Evolutionary conservation across 1,284 basidiomycete genomes (phyloP).

Genomic region (Abortiporus biennis): DNA sequence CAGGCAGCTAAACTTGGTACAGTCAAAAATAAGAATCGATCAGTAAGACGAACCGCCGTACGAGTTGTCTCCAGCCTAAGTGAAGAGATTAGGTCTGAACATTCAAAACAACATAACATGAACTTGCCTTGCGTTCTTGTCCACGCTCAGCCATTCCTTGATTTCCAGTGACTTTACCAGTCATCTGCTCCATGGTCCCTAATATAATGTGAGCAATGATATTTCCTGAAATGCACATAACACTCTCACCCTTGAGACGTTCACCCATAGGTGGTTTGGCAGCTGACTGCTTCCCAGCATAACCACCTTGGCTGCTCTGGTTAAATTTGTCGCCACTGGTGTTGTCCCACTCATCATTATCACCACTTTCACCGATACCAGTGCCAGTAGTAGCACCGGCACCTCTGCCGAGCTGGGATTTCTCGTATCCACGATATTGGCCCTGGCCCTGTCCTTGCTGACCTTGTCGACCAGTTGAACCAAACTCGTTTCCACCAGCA

Average conservation of each 20-base stretch:
- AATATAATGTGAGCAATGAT: neutral
- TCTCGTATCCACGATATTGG: neutral
- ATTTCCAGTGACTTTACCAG: conserved; percentile 18
- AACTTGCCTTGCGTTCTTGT: conserved; percentile 17
- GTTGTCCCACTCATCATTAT: conserved; percentile 1
- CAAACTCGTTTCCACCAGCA: conserved; percentile 1
- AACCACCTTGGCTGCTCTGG: neutral
- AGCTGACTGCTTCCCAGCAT: conserved; percentile 1
- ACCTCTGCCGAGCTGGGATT: neutral
- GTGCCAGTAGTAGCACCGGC: conserved; percentile 3
- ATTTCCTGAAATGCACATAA: neutral
- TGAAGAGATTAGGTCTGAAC: too few relatives aligned
- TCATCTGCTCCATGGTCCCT: conserved; percentile 21
- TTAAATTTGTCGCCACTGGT: neutral
- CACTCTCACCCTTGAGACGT: conserved; percentile 15
- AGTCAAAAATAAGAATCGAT: too few relatives aligned
- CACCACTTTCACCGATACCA: neutral
- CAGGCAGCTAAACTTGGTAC: too few relatives aligned
- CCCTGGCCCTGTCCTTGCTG: neutral
- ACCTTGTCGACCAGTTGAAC: conserved; percentile 1
- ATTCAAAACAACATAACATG: too few relatives aligned
- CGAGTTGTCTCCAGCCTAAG: too few relatives aligned
- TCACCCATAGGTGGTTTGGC: conserved; percentile 18
- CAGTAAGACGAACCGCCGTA: too few relatives aligned
- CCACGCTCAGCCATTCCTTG: conserved; percentile 15